Evolutionary conservation across 129 eudicot species (phyloP).

Genomic region (Heracleum sosnowskyi): DNA sequence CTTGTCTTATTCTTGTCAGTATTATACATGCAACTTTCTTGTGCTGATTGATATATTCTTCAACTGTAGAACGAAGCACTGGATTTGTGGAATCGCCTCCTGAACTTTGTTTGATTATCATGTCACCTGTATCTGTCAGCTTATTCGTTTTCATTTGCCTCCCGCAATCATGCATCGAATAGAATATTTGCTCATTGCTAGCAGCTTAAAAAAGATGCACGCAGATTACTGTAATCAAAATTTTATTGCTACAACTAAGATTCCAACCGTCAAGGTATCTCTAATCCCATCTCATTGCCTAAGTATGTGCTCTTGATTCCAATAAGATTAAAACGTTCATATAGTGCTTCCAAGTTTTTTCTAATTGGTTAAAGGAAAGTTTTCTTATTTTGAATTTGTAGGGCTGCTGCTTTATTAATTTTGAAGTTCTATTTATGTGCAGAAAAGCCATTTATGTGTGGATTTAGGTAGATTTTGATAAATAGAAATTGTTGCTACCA

Average conservation of each 20-base stretch:
- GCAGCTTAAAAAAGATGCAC: constrained; percentile 49
- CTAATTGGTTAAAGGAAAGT: constrained; percentile 12
- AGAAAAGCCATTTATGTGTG: not conserved
- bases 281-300: not conserved
- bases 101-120: constrained; percentile 55
- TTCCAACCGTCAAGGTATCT: constrained; percentile 55
- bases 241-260: constrained; percentile 18
- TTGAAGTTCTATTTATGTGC: not conserved
- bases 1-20: not conserved
- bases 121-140: constrained; percentile 69
- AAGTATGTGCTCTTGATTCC: not conserved
- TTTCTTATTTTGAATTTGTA: too few species aligned
- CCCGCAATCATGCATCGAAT: constrained; percentile 82
- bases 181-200: constrained; percentile 61
- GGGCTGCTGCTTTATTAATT: not conserved
- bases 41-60: not conserved
- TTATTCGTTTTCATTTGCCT: constrained; percentile 61
- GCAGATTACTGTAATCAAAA: constrained; percentile 34
- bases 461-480: not conserved
- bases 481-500: too few species aligned
- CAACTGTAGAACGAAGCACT: constrained; percentile 46
- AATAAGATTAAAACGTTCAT: constrained; percentile 31
- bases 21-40: not conserved
- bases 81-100: constrained; percentile 70
- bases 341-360: constrained; percentile 38